Evolutionary conservation across 768 basidiomycete genomes (phyloP), one percentile per base, ranked within the genome.

Genomic region (Tylopilus felleus): DNA sequence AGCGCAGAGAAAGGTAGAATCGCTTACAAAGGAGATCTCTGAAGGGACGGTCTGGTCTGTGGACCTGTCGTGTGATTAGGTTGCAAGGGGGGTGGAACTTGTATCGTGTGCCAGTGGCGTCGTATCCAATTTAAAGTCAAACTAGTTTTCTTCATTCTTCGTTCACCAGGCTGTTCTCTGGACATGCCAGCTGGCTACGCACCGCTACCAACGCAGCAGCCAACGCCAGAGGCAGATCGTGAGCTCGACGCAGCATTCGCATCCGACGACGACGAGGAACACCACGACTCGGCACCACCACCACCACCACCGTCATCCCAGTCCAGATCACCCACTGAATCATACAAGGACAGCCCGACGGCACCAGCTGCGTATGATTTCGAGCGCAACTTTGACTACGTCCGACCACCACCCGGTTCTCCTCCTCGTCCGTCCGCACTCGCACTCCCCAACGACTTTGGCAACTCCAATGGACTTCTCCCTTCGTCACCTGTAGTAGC

Each of bases 201-300:
- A 19, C 76, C 78, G 29, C 71, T 86, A 19, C 77, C 79, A 44
- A 80, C 77, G 64, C 74, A 71, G 45, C 74, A 68, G 39, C 74
- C 75, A 66, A 70, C 75, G 41, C 76, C 75, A 44, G 68, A 73
- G 48, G 73, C 73, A 25, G 75, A 77, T 49, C 75, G 79, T 58
- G 90, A 92, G 69, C 81, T 93, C 65, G 81, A 89, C 62, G 90
- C 85, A 28, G 86, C 90, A 1, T 93, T 93, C 60, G 86, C 75
- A 6, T 77, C 79, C 29, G 82, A 85, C 52, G 77, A 80, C 25
- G 76, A 79, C 9, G 66, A 71, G 12, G 67, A 75, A 51, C 60
- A 62, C n/a, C 49, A 27, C 7, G 12, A 51, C 36, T 39, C 46
- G 19, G 66, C 68, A 52, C 63, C 45, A 8, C 14, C 74, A 25